Percentiles rank a stretch among this genome's conserved stretches.
Conservation (phyloP, 1,284 basidiomycete genomes). For the Sphaerobolus stellatus region DNA sequence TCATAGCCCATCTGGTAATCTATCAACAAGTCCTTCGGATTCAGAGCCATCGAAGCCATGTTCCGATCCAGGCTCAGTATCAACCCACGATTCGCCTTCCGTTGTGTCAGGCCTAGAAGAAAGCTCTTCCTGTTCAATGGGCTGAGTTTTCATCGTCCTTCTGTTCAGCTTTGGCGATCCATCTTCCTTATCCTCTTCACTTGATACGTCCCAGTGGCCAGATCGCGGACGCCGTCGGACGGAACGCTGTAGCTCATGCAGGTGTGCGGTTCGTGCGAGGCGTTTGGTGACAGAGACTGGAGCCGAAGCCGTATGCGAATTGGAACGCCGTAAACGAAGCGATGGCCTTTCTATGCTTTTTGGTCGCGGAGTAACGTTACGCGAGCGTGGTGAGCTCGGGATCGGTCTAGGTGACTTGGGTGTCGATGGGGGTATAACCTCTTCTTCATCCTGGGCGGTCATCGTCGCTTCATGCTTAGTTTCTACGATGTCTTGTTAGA, state of each 20-base stretch:
- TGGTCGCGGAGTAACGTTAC: background rate
- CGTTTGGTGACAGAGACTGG: slow-evolving; percentile 50
- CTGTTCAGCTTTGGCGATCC: background rate
- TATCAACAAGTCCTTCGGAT: background rate
- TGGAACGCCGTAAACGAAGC: slow-evolving; percentile 41
- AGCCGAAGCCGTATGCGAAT: slow-evolving; percentile 39
- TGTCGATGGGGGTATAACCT: no score
- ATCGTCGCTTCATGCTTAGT: no score
- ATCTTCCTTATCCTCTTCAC: background rate
- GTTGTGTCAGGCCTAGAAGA: background rate
- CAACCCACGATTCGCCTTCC: slow-evolving; percentile 9
- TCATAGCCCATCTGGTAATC: background rate
- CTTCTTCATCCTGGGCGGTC: no score
- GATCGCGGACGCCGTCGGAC: background rate
- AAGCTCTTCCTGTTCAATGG: background rate
- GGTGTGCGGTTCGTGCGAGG: slow-evolving; percentile 68
- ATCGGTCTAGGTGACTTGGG: no score
- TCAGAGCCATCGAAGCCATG: background rate
- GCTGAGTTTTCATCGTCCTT: background rate
- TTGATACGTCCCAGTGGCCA: background rate
- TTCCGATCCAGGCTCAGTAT: slow-evolving; percentile 9
- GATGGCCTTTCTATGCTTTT: background rate
- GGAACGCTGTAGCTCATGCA: slow-evolving; percentile 56
- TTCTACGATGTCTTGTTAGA: no score
- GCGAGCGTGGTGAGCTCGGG: background rate